phyloP scores from a whole-genome alignment of 345 rosid species.

The Streptanthus diversifolius region DNA sequence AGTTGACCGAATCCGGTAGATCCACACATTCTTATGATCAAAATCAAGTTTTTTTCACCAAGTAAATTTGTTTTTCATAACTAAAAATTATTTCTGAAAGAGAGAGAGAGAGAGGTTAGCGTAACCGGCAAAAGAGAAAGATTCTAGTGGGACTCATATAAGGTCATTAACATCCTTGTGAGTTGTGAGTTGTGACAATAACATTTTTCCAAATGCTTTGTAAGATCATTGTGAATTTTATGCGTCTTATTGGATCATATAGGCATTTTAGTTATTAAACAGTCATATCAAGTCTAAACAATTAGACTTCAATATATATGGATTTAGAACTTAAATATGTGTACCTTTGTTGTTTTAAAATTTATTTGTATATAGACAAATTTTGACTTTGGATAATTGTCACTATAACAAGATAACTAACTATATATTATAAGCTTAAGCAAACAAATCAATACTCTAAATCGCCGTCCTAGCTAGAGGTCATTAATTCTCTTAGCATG shows the following conservation, averaged over 20 bases:
- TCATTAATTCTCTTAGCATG: not conserved
- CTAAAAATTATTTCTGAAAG: not conserved
- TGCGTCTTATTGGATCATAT: not conserved
- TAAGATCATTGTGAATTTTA: constrained; percentile 6
- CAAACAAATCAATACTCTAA: constrained; percentile 1
- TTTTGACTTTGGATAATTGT: not conserved
- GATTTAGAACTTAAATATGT: not conserved
- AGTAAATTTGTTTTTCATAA: not conserved
- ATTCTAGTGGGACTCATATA: constrained; percentile 2
- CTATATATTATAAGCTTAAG: constrained; percentile 4
- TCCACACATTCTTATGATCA: not conserved
- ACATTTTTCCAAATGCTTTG: constrained; percentile 10
- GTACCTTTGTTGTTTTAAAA: not conserved
- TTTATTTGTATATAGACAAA: not conserved
- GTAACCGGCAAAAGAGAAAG: constrained; percentile 26
- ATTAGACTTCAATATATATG: not conserved
- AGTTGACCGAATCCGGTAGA: not conserved
- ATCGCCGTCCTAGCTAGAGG: constrained; percentile 10
- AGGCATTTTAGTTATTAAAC: not conserved
- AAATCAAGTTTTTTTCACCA: not conserved
- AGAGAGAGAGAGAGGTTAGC: constrained; percentile 8
- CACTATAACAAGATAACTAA: not conserved
- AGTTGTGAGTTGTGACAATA: constrained; percentile 13
- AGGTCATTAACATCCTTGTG: constrained; percentile 3
- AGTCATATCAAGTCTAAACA: constrained; percentile 4